Percentiles rank a stretch among this genome's conserved stretches.
phyloP scores from a whole-genome alignment of 2,329 filamentous ascomycete genomes.

The Exophiala bonariae region DNA sequence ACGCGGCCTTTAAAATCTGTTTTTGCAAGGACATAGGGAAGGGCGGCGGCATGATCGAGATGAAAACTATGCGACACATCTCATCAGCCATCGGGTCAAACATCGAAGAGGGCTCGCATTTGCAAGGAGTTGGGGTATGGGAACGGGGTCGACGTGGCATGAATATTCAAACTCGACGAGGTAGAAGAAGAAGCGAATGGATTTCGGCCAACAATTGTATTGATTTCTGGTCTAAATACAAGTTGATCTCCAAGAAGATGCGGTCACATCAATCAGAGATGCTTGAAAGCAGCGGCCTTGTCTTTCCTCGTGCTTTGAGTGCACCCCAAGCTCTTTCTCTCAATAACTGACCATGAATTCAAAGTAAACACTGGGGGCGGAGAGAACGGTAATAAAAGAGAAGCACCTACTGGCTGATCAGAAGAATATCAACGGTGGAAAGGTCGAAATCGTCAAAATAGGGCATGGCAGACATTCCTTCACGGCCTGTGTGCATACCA shows the following conservation, averaged over 20 bases:
- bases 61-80: constrained; percentile 70
- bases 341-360: too few relatives aligned
- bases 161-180: too few relatives aligned
- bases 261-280: background rate
- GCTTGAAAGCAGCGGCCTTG: background rate
- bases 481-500: constrained; percentile 81
- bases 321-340: too few relatives aligned
- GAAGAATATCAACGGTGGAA: constrained; percentile 91
- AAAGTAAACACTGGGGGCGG: background rate
- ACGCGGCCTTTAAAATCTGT: constrained; percentile 96
- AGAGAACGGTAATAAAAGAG: constrained; percentile 9
- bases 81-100: constrained; percentile 32
- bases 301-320: too few relatives aligned
- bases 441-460: constrained; percentile 99
- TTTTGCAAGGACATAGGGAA: constrained; percentile 95
- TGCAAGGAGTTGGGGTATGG: too few relatives aligned
- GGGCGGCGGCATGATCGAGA: constrained; percentile 95
- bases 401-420: constrained; percentile 95
- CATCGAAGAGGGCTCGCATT: constrained; percentile 1
- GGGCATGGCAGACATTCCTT: constrained; percentile 86
- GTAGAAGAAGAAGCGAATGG: constrained; percentile 11
- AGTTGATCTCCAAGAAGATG: background rate
- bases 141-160: too few relatives aligned
- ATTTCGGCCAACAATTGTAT: constrained; percentile 27
- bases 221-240: constrained; percentile 24